phyloP scores from a whole-genome alignment of 2,329 filamentous ascomycete species.

The Aspergillus fijiensis region DNA sequence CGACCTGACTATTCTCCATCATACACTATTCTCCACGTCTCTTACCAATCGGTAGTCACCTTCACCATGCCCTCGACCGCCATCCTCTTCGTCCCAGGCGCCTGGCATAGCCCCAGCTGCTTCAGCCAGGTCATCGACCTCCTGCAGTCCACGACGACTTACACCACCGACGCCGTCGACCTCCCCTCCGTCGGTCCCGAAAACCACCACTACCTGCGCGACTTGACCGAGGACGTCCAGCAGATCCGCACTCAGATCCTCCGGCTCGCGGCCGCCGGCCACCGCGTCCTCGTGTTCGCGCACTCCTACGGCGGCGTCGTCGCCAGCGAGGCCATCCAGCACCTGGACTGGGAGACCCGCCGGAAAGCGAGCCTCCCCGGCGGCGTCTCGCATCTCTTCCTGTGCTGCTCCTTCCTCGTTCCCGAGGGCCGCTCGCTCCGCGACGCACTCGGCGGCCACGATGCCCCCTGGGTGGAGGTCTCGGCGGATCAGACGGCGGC shows the following conservation, averaged over 20 bases:
- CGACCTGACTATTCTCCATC: no score
- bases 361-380: not conserved
- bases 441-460: not conserved
- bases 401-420: conserved; percentile 5
- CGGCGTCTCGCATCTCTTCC: not conserved
- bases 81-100: conserved; percentile 9
- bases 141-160: not conserved
- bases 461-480: conserved; percentile 3
- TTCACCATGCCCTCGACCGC: not conserved
- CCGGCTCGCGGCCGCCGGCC: not conserved
- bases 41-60: no score
- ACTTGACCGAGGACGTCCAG: not conserved
- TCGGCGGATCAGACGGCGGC: not conserved
- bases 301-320: conserved; percentile 9
- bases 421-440: not conserved
- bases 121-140: not conserved
- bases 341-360: not conserved
- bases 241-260: not conserved
- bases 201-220: not conserved
- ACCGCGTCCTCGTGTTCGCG: conserved; percentile 2
- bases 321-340: not conserved
- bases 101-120: conserved; percentile 7
- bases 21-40: no score
- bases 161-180: not conserved
- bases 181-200: conserved; percentile 1